phyloP scores from a whole-genome alignment of 2,329 filamentous ascomycete species.

The Emmonsiellopsis sp. region DNA sequence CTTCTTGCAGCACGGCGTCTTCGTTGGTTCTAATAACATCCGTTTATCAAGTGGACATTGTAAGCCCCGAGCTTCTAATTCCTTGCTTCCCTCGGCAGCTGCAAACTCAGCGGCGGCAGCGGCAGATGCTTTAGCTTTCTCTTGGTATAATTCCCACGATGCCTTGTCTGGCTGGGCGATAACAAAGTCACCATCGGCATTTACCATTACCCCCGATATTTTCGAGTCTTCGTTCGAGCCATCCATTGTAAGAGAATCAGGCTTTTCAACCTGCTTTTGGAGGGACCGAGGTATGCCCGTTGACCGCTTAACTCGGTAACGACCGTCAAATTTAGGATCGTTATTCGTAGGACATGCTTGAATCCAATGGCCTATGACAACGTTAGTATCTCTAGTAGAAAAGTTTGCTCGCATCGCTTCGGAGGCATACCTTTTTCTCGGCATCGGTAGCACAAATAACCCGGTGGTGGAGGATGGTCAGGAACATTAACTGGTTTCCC shows the following conservation, averaged over 20 bases:
- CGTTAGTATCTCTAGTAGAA: slow-evolving; percentile 18
- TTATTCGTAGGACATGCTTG: slow-evolving; percentile 97
- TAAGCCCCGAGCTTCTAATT: slow-evolving; percentile 76
- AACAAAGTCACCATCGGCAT: slow-evolving; percentile 94
- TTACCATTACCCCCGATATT: slow-evolving; percentile 89
- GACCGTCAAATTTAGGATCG: slow-evolving; percentile 89
- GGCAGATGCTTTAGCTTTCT: slow-evolving; percentile 78
- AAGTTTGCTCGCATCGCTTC: not conserved
- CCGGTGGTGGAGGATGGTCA: slow-evolving; percentile 83
- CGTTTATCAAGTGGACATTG: slow-evolving; percentile 95
- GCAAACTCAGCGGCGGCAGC: slow-evolving; percentile 74
- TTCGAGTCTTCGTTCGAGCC: slow-evolving; percentile 71
- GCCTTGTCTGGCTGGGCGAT: slow-evolving; percentile 92
- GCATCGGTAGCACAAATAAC: slow-evolving; percentile 94
- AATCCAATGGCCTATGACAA: slow-evolving; percentile 73
- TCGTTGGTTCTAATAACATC: slow-evolving; percentile 97
- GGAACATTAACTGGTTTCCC: slow-evolving; percentile 57
- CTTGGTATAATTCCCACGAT: slow-evolving; percentile 94
- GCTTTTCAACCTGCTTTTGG: slow-evolving; percentile 90
- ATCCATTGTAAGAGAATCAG: slow-evolving; percentile 61
- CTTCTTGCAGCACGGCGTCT: slow-evolving; percentile 96
- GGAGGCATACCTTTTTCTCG: slow-evolving; percentile 63
- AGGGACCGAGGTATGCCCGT: slow-evolving; percentile 95
- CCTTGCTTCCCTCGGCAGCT: slow-evolving; percentile 68
- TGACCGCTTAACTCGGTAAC: slow-evolving; percentile 86